Evolutionary conservation across 1,139 yeast genomes (phyloP), one percentile per base, ranked within the genome.

Genomic region (Eremothecium sinecaudum): DNA sequence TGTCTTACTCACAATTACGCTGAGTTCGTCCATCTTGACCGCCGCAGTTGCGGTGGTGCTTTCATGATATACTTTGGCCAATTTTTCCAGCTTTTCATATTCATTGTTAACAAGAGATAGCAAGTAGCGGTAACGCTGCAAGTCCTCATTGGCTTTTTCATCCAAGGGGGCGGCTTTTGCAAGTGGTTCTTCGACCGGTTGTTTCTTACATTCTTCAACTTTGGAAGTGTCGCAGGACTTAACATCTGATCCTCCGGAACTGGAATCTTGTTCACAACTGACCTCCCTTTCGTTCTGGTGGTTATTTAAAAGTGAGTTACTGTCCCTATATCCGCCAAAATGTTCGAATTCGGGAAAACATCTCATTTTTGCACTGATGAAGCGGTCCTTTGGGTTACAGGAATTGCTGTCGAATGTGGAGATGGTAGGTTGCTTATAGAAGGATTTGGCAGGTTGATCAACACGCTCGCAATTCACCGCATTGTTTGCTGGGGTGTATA

Each of bases 1-100:
- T 16, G 40, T 39, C 28, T 31, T 35, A 14, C 35, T 32, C 35
- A 39, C 24, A 27, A 31, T 28, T 12, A 36, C 37, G 3, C 23
- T 31, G 25, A 33, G 26, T 11, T 31, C 24, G 5, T 4, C 4
- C 12, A n/a, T 4, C 4, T 21, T 5, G 13, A 4, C 24, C 24
- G 24, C 4, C 13, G 16, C 28, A n/a, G n/a, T n/a, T n/a, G n/a
- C n/a, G n/a, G n/a, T n/a, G n/a, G n/a, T n/a, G n/a, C n/a, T n/a
- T 3, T 24, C 5, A 7, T 4, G 16, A 4, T 12, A 16, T 4
- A 24, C 16, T 5, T n/a, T 10, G n/a, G 16, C n/a, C n/a, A 24
- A 15, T 15, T 24, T 24, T 12, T 16, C n/a, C 16, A 4, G 16
- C n/a, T 11, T 12, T 16, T 24, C 28, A 12, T n/a, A 12, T n/a